A percentile compares a stretch with the other conserved stretches of the same genome.
Conservation (phyloP, 2,329 filamentous ascomycete species). For the Biscogniauxia sp. region DNA sequence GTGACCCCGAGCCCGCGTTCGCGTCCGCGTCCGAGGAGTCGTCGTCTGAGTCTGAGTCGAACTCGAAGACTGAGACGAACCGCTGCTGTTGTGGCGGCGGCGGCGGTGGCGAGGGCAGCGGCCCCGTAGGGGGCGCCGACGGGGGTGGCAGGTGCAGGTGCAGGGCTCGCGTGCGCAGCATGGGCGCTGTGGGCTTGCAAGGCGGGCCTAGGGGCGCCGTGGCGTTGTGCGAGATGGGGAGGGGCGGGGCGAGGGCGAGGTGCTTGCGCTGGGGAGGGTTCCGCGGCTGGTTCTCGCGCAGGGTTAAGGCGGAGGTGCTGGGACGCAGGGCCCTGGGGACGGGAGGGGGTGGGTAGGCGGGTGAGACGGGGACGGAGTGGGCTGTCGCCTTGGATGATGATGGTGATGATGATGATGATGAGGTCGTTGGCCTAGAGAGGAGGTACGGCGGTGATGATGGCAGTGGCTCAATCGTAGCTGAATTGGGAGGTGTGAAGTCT, state of each 20-base stretch:
- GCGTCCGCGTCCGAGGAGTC: constrained; percentile 28
- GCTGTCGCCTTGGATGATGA: constrained; percentile 3
- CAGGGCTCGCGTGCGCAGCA: not conserved
- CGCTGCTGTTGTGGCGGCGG: constrained; percentile 20
- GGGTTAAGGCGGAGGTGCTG: constrained; percentile 23
- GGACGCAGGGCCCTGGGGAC: constrained; percentile 19
- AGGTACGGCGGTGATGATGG: constrained; percentile 2
- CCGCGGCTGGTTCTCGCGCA: constrained; percentile 20
- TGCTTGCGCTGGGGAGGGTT: constrained; percentile 1
- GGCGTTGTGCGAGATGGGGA: constrained; percentile 12
- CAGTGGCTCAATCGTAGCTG: not conserved
- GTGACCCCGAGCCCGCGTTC: constrained; percentile 11
- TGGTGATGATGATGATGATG: not conserved
- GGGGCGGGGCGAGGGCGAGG: constrained; percentile 3
- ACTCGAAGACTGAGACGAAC: constrained; percentile 47
- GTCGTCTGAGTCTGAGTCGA: constrained; percentile 41
- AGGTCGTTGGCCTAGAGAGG: constrained; percentile 1
- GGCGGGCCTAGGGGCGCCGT: constrained; percentile 19
- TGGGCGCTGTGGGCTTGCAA: not conserved
- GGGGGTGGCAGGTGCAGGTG: too few species aligned
- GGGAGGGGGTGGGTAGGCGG: constrained; percentile 24
- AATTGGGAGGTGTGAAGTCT: constrained; percentile 12
- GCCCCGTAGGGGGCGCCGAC: too few species aligned
- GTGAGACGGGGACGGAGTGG: constrained; percentile 25
- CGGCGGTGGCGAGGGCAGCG: too few species aligned